Percentiles rank a stretch among this genome's conserved stretches.
Evolutionary conservation across 169 alveolate species (phyloP).

Genomic region (Cyclospora cayetanensis): DNA sequence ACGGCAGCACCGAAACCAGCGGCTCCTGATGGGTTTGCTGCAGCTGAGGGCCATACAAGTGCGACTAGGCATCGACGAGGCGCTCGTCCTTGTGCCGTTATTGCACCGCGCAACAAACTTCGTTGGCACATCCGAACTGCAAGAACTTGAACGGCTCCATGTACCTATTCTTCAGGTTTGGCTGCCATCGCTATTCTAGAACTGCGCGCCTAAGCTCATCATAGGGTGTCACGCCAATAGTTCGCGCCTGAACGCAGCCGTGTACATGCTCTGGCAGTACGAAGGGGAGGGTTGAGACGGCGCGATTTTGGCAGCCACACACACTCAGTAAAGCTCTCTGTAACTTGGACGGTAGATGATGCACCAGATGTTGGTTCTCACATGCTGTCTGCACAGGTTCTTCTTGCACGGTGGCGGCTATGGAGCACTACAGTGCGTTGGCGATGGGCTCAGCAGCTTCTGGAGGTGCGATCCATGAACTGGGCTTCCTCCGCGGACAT

Average conservation of each 20-base stretch:
- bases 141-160: slow-evolving; percentile 2
- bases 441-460: slow-evolving; percentile 36
- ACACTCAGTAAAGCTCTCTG: no score
- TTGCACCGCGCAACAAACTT: slow-evolving; percentile 41
- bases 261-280: no score
- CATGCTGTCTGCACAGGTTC: slow-evolving; percentile 37
- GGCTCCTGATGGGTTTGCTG: neutral
- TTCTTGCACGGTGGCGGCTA: slow-evolving; percentile 15
- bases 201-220: no score
- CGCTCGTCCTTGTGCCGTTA: slow-evolving; percentile 59
- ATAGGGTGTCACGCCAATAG: no score
- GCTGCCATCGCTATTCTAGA: no score
- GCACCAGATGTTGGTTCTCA: no score
- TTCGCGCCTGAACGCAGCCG: no score
- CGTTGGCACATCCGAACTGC: slow-evolving; percentile 18
- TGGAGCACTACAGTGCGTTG: neutral
- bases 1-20: neutral
- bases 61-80: slow-evolving; percentile 66
- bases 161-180: slow-evolving; percentile 44
- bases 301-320: no score
- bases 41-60: slow-evolving; percentile 69
- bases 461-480: slow-evolving; percentile 51
- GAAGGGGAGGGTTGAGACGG: no score
- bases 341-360: no score
- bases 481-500: slow-evolving; percentile 4